These are phyloP conservation scores for Parathielavia appendiculata DNA, from an alignment of 495 filamentous ascomycete genomes.

Conservation along the genomic window DNA sequence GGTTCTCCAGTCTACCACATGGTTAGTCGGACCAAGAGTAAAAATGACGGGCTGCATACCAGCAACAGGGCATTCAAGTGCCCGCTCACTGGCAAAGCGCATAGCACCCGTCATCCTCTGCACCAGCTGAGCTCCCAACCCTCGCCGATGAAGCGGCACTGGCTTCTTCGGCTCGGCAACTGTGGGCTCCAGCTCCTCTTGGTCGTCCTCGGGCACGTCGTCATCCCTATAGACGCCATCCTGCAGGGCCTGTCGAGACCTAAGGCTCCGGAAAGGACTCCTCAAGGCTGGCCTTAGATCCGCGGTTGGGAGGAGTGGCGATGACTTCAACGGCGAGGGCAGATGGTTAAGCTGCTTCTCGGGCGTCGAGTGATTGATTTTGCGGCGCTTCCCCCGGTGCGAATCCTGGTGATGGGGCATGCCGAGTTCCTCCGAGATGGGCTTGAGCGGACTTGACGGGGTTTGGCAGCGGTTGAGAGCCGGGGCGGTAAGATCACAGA, in stretches of 20 bases:
- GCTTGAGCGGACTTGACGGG: slow-evolving; percentile 42
- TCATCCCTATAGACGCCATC: slow-evolving; percentile 27
- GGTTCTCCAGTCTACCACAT: slow-evolving; percentile 59
- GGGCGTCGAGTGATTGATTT: slow-evolving; percentile 30
- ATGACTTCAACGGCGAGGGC: slow-evolving; percentile 27
- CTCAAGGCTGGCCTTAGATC: slow-evolving; percentile 26
- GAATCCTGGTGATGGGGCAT: slow-evolving; percentile 22
- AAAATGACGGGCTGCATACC: slow-evolving; percentile 15
- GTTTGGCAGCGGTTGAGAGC: slow-evolving; percentile 54
- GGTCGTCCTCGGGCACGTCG: slow-evolving; percentile 31
- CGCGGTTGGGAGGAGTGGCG: slow-evolving; percentile 25
- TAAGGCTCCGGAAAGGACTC: slow-evolving; percentile 37
- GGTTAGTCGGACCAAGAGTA: slow-evolving; percentile 6
- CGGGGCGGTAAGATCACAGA: slow-evolving; percentile 64
- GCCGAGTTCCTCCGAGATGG: slow-evolving; percentile 34
- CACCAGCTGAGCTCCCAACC: slow-evolving; percentile 38
- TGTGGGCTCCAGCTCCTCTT: slow-evolving; percentile 15
- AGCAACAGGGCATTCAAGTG: slow-evolving; percentile 33
- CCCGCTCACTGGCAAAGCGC: slow-evolving; percentile 32
- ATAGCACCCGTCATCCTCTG: slow-evolving; percentile 40
- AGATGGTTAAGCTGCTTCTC: slow-evolving; percentile 21
- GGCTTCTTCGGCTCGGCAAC: slow-evolving; percentile 13
- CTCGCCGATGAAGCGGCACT: slow-evolving; percentile 35
- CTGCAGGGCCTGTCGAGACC: slow-evolving; percentile 26
- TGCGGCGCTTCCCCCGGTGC: slow-evolving; percentile 37